A percentile compares a stretch with the other conserved stretches of the same genome.
phyloP scores from a whole-genome alignment of 1,284 basidiomycete genomes.

The Farysia itapuensis region DNA sequence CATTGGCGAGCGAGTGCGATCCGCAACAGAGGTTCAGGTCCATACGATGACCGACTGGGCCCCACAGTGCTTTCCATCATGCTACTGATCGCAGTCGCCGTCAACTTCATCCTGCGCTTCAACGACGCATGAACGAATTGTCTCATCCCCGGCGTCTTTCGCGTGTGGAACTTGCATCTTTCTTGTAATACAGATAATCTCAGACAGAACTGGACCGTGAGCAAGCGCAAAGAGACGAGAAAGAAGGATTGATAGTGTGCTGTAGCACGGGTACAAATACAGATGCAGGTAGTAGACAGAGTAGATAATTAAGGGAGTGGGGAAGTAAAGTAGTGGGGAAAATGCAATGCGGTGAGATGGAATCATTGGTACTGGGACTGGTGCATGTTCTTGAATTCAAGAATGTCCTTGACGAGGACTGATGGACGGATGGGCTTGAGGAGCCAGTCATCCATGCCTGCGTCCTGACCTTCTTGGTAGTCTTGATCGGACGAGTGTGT shows the following conservation, averaged over 20 bases:
- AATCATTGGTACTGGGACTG: neutral
- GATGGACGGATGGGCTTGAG: slow-evolving; percentile 36
- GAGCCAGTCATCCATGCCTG: slow-evolving; percentile 47
- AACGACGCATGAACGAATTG: no score
- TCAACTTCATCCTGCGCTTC: slow-evolving; percentile 60
- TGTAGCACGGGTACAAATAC: no score
- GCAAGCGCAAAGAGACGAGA: no score
- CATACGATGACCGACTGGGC: slow-evolving; percentile 90
- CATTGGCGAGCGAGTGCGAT: slow-evolving; percentile 96
- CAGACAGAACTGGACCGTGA: no score
- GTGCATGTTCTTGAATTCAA: slow-evolving; percentile 19
- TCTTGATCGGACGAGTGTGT: slow-evolving; percentile 35
- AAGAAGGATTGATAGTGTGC: no score
- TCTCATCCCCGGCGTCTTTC: no score
- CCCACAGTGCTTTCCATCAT: slow-evolving; percentile 58
- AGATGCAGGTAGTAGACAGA: neutral
- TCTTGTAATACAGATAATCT: no score
- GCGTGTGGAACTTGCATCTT: no score
- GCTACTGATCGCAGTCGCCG: slow-evolving; percentile 57
- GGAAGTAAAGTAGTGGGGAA: neutral
- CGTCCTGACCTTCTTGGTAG: slow-evolving; percentile 31
- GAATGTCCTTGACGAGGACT: slow-evolving; percentile 25
- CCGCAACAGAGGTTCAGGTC: slow-evolving; percentile 83
- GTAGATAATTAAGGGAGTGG: no score
- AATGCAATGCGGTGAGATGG: slow-evolving; percentile 21